phyloP scores from a whole-genome alignment of 148 eudicot species.

The Rhododendron molle region DNA sequence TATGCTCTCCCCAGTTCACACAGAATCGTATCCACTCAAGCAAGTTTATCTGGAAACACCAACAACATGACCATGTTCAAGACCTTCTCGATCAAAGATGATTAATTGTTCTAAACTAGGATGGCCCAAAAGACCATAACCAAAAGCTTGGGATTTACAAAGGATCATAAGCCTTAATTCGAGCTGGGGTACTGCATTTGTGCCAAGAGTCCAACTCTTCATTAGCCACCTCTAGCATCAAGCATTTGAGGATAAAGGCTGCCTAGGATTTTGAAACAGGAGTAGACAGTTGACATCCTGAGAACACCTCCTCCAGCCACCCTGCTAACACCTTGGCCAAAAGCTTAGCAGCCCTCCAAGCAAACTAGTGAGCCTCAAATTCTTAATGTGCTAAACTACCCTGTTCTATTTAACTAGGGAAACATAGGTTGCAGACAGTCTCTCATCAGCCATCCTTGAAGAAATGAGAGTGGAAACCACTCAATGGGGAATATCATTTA shows the following conservation, averaged over 20 bases:
- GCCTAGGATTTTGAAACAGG: not conserved
- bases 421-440: not conserved
- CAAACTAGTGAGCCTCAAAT: not conserved
- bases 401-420: not conserved
- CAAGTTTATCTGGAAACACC: not conserved
- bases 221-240: not conserved
- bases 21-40: not conserved
- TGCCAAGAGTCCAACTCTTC: not conserved
- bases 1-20: not conserved
- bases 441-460: not conserved
- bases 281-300: not conserved
- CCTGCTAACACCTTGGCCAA: not conserved
- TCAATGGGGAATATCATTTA: not conserved
- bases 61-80: not conserved
- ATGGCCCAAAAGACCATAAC: not conserved
- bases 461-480: not conserved
- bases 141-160: not conserved
- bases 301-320: not conserved
- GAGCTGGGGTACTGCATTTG: not conserved
- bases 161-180: not conserved
- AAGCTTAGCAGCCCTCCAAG: not conserved
- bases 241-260: not conserved
- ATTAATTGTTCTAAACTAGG: not conserved
- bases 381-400: not conserved
- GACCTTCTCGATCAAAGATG: not conserved